Evolutionary conservation across 805 yeast species (phyloP).

Genomic region (Priceomyces castillae): DNA sequence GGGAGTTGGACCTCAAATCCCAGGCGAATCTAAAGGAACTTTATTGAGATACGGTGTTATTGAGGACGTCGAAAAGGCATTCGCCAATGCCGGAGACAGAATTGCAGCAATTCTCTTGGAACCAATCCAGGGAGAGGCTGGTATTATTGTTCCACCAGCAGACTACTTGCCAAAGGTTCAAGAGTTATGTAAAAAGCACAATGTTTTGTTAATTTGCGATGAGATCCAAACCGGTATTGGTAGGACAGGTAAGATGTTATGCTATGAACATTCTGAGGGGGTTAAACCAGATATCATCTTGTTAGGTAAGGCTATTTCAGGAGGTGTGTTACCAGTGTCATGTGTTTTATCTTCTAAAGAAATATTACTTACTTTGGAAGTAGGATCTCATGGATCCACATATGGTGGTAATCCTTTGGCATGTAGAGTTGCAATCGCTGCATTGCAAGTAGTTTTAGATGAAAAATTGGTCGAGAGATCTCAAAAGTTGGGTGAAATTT

Average conservation of each 20-base stretch:
- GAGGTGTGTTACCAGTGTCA: conserved; percentile 91
- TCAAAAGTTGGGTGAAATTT: conserved; percentile 61
- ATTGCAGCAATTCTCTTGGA: conserved; percentile 90
- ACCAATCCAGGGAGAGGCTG: conserved; percentile 98
- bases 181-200: conserved; percentile 74
- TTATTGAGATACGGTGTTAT: conserved; percentile 78
- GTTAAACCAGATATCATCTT: conserved; percentile 87
- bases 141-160: conserved; percentile 88
- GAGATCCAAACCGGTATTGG: conserved; percentile 98
- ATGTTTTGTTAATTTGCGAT: conserved; percentile 88
- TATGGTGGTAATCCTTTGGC: conserved; percentile 98
- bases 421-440: conserved; percentile 89
- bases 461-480: conserved; percentile 85
- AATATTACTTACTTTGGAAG: conserved; percentile 83
- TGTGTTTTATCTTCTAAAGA: conserved; percentile 89
- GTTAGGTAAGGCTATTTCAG: conserved; percentile 92
- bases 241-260: conserved; percentile 91
- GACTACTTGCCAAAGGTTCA: conserved; percentile 75
- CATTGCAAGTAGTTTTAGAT: conserved; percentile 83
- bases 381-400: conserved; percentile 97
- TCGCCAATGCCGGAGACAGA: conserved; percentile 77
- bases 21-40: conserved; percentile 61
- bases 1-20: conserved; percentile 81
- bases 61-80: conserved; percentile 83
- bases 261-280: conserved; percentile 76